Conservation (phyloP, 306 rosid species). For the Cicer judaicum region DNA sequence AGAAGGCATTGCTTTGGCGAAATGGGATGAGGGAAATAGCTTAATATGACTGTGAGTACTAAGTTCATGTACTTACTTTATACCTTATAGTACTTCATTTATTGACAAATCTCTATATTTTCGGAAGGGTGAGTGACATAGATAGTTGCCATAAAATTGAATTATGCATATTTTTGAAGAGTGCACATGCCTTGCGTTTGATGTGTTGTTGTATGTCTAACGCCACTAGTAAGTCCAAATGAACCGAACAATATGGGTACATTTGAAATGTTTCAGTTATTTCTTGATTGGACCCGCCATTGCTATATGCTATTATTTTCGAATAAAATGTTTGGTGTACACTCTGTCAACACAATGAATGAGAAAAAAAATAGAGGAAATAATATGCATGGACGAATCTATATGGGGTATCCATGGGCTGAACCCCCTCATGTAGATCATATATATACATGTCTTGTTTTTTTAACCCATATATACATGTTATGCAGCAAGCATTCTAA, state of each 20-base stretch:
- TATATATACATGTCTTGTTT: too few relatives aligned
- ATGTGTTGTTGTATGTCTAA: constrained; percentile 39
- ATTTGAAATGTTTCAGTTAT: constrained; percentile 30
- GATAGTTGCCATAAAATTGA: constrained; percentile 46
- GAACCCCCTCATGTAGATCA: too few relatives aligned
- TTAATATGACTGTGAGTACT: constrained; percentile 46
- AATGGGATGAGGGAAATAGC: constrained; percentile 39
- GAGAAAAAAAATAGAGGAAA: too few relatives aligned
- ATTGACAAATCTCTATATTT: constrained; percentile 25
- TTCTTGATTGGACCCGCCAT: constrained; percentile 40
- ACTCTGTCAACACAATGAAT: too few relatives aligned
- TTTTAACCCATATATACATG: too few relatives aligned
- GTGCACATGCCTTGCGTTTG: constrained; percentile 45
- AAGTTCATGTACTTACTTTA: constrained; percentile 24
- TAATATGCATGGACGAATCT: too few relatives aligned
- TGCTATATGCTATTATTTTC: background rate
- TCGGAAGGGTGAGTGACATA: constrained; percentile 27
- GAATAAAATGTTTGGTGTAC: too few relatives aligned
- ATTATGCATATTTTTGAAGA: constrained; percentile 47
- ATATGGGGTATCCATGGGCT: too few relatives aligned
- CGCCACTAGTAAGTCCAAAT: constrained; percentile 42
- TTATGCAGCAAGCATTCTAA: too few relatives aligned
- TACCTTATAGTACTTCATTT: constrained; percentile 16
- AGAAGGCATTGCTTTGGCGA: constrained; percentile 28
- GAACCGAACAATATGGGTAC: constrained; percentile 43